Evolutionary conservation across 1,284 basidiomycete genomes (phyloP).

Genomic region (Pisolithus thermaeus): DNA sequence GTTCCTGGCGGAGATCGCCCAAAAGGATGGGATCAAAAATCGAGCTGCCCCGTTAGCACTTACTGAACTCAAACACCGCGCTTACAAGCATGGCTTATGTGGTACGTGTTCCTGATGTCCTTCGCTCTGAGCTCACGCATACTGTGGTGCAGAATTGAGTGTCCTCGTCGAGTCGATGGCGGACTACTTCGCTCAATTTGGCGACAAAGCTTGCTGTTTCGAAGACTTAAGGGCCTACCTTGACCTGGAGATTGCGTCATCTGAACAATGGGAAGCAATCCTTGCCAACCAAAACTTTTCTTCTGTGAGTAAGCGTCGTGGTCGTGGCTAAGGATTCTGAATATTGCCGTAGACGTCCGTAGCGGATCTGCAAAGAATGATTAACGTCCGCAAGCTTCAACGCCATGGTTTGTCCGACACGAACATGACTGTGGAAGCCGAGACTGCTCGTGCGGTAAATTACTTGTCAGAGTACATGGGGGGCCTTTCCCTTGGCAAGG

Average conservation of each 20-base stretch:
- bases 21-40: constrained; percentile 61
- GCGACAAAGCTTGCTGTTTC: constrained; percentile 78
- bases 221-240: constrained; percentile 76
- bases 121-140: constrained; percentile 1
- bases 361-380: constrained; percentile 48
- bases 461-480: constrained; percentile 60
- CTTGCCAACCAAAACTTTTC: constrained; percentile 42
- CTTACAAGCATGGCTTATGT: constrained; percentile 41
- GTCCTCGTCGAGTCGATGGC: constrained; percentile 45
- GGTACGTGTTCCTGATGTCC: constrained; percentile 30
- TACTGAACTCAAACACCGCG: constrained; percentile 64
- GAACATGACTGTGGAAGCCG: constrained; percentile 50
- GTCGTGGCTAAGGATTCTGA: constrained; percentile 12
- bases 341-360: constrained; percentile 36
- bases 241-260: constrained; percentile 40
- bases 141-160: constrained; percentile 33
- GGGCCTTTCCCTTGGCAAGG: constrained; percentile 58
- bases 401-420: constrained; percentile 49
- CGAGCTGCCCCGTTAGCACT: constrained; percentile 66
- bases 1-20: constrained; percentile 52
- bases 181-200: constrained; percentile 68
- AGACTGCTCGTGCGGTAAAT: constrained; percentile 43
- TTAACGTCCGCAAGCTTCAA: constrained; percentile 69
- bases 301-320: constrained; percentile 38
- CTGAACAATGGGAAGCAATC: constrained; percentile 50